Evolutionary conservation across 306 rosid species (phyloP).

Genomic region (Inga leiocalycina): DNA sequence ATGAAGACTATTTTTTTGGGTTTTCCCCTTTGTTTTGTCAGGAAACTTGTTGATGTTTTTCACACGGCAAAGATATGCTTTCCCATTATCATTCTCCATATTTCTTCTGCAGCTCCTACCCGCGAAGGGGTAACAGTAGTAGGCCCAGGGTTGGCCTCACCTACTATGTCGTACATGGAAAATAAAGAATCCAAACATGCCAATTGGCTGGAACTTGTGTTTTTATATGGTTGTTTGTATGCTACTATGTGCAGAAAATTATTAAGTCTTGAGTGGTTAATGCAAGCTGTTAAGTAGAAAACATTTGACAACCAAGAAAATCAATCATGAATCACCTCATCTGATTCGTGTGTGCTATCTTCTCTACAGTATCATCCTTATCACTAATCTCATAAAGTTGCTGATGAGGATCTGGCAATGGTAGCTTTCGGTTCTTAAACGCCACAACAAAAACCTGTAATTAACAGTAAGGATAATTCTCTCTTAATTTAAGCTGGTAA

Average conservation of each 20-base stretch:
- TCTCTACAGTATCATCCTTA: constrained; percentile 46
- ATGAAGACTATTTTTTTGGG: neutral
- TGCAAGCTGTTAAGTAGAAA: constrained; percentile 22
- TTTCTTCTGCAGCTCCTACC: constrained; percentile 41
- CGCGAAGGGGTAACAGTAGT: constrained; percentile 44
- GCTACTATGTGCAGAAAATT: constrained; percentile 37
- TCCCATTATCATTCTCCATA: constrained; percentile 47
- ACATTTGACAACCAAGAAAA: constrained; percentile 6
- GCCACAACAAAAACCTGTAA: constrained; percentile 78
- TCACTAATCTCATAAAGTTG: constrained; percentile 65
- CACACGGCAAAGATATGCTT: constrained; percentile 31
- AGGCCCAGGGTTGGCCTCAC: constrained; percentile 53
- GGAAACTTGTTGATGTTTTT: constrained; percentile 25
- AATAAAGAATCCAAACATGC: constrained; percentile 46
- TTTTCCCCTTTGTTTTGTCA: constrained; percentile 39
- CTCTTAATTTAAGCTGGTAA: neutral
- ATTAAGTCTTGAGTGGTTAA: constrained; percentile 7
- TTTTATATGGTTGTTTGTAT: constrained; percentile 31
- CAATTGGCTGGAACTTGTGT: constrained; percentile 36
- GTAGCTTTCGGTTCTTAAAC: constrained; percentile 56
- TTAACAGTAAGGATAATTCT: neutral
- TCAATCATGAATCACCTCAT: constrained; percentile 61
- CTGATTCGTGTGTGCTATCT: constrained; percentile 70
- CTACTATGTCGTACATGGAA: constrained; percentile 40
- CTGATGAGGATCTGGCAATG: constrained; percentile 46